Base-by-base conservation (phyloP, 2,329 filamentous ascomycete genomes). In the Fusarium sp. region DNA sequence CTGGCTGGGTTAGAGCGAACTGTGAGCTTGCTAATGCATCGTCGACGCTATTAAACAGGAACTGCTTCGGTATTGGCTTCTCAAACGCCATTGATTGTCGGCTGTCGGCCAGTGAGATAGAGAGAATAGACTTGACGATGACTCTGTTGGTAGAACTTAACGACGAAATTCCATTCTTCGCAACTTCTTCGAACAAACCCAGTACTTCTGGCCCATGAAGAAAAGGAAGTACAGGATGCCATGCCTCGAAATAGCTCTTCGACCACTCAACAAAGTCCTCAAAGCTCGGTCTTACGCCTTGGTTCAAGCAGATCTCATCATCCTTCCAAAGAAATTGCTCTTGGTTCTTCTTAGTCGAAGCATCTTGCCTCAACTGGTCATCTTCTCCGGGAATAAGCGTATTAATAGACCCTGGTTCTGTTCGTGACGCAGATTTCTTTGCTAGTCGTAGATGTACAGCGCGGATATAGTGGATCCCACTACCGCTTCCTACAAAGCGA, bases 401-500 rank as follows among this genome's bases (percentile, higher is more conserved):
- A n/a, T 68, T 74, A 37, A 75, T 72, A 1, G 66, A 69, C 0
- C 55, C 45, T 2, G 58, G 32, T 7, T 65, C 68, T 7, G 63
- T 61, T 44, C 74, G 65, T 4, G 69, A 71, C 4, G 74, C 72
- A 30, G 72, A 75, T 30, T 66, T 70, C 25, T 71, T 67, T 7
- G 73, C 73, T 30, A 88, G 80, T 2, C 85, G 81, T 32, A 83
- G 77, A 44, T 87, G 87, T 3, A 88, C 87, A 22, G 84, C 83
- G 8, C 85, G 82, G 34, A 88, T 85, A 70, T 88, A 88, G 70
- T 87, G 83, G n/a, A 88, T 88, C 2, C 87, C 87, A 63, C 86
- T 88, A 18, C 84, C 84, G 53, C 86, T 88, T 6, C 87, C 87
- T 7, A 88, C 82, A 58, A 89, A 89, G 1, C 83, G 85, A 16